phyloP scores from a whole-genome alignment of 2,329 filamentous ascomycete genomes.

The Talaromyces islandicus region DNA sequence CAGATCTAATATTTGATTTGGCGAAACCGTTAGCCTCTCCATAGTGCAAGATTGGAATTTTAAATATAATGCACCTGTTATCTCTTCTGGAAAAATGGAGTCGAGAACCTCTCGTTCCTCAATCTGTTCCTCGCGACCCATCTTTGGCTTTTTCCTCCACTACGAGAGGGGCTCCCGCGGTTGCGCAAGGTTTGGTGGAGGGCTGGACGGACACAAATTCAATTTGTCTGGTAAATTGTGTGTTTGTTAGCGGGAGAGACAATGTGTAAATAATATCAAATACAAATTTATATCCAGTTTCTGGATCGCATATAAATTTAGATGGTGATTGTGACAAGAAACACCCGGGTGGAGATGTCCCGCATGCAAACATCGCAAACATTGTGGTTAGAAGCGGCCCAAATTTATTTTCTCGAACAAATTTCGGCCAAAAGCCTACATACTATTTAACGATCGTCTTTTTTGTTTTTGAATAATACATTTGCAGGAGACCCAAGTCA shows the following conservation, averaged over 20 bases:
- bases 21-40: not conserved
- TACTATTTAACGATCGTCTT: not conserved
- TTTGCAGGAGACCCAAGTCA: slow-evolving; percentile 19
- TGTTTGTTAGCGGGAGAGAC: not conserved
- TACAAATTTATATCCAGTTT: not conserved
- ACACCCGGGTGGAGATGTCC: slow-evolving; percentile 17
- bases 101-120: slow-evolving; percentile 97
- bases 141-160: slow-evolving; percentile 22
- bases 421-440: not conserved
- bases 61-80: slow-evolving; percentile 59
- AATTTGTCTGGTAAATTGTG: not conserved
- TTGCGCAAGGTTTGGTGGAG: not conserved
- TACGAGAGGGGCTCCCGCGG: not conserved
- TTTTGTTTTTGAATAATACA: not conserved
- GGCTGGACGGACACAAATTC: not conserved
- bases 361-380: slow-evolving; percentile 39
- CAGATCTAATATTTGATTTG: slow-evolving; percentile 57
- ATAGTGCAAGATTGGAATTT: not conserved
- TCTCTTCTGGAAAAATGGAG: slow-evolving; percentile 97
- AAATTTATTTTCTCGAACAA: slow-evolving; percentile 15
- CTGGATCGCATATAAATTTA: not conserved
- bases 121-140: slow-evolving; percentile 72
- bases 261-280: not conserved
- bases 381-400: slow-evolving; percentile 21
- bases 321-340: not conserved